A percentile compares a stretch with the other conserved stretches of the same genome.
phyloP scores from a whole-genome alignment of 768 basidiomycete genomes.

The Amanita thiersii region DNA sequence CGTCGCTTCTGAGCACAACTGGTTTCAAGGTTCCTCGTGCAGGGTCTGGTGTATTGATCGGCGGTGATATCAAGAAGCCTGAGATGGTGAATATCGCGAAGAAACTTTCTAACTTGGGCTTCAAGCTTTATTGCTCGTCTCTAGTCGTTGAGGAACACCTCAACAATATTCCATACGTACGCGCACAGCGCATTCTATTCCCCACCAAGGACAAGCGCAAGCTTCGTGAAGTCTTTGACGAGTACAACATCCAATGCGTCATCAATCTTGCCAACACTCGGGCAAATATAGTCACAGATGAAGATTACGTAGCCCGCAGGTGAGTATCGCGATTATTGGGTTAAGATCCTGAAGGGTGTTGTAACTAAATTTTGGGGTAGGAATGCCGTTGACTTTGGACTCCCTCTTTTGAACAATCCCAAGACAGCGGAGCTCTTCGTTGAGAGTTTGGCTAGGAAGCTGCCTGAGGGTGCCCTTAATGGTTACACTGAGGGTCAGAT shows the following conservation, averaged over 20 bases:
- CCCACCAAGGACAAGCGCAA: conserved; percentile 95
- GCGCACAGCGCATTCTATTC: conserved; percentile 89
- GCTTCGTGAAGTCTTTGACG: conserved; percentile 87
- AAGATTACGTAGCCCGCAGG: conserved; percentile 95
- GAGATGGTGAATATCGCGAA: conserved; percentile 84
- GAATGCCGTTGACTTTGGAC: conserved; percentile 93
- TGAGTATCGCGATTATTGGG: conserved; percentile 24
- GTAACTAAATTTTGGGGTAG: conserved; percentile 26
- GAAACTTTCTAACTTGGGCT: conserved; percentile 76
- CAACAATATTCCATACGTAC: conserved; percentile 69
- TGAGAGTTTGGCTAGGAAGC: conserved; percentile 77
- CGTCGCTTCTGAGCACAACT: conserved; percentile 88
- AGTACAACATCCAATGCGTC: conserved; percentile 90
- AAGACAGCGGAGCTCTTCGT: conserved; percentile 87
- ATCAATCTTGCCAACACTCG: conserved; percentile 85
- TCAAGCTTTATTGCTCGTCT: conserved; percentile 91
- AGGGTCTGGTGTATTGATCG: conserved; percentile 84
- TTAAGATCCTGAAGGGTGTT: conserved; percentile 4
- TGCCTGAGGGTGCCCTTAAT: conserved; percentile 69
- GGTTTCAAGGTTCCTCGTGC: conserved; percentile 88
- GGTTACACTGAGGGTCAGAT: conserved; percentile 82
- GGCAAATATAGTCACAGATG: conserved; percentile 70
- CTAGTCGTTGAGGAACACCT: conserved; percentile 72
- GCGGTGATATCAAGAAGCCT: conserved; percentile 82
- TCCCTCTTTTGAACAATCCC: conserved; percentile 87